A percentile compares a stretch with the other conserved stretches of the same genome.
Evolutionary conservation across 768 basidiomycete species (phyloP).

Genomic region (Cystobasidium tubakii): DNA sequence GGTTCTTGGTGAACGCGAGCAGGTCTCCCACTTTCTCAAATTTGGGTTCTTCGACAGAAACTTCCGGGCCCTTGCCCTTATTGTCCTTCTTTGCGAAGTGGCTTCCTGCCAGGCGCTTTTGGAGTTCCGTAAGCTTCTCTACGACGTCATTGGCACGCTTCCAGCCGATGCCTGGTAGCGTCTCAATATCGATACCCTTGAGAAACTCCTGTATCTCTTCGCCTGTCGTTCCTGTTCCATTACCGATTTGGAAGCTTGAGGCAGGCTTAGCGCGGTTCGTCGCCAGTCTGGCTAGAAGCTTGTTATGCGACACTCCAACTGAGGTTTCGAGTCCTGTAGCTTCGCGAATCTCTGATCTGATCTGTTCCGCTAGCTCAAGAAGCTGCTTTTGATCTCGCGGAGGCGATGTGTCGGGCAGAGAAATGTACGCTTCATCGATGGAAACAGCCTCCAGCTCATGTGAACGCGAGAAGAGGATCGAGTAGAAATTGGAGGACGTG

Average conservation of each 20-base stretch:
- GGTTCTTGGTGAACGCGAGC: conserved; percentile 53
- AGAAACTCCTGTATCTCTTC: conserved; percentile 53
- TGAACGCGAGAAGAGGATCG: conserved; percentile 78
- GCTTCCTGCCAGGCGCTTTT: neutral
- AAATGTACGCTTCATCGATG: conserved; percentile 86
- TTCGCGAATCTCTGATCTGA: conserved; percentile 67
- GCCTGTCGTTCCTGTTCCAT: conserved; percentile 45
- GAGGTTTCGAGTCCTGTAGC: conserved; percentile 70
- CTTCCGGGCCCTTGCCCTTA: neutral
- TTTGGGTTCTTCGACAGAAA: neutral
- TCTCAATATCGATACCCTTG: conserved; percentile 65
- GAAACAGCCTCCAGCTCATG: conserved; percentile 92
- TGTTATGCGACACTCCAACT: conserved; percentile 85
- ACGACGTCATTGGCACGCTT: conserved; percentile 69
- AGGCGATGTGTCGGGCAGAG: conserved; percentile 31
- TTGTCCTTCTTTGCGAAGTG: conserved; percentile 49
- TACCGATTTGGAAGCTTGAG: conserved; percentile 68
- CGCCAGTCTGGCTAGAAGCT: conserved; percentile 85
- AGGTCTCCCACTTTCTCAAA: conserved; percentile 22
- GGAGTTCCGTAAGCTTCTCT: conserved; percentile 25
- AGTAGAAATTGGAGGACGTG: conserved; percentile 81
- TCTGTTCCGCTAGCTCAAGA: conserved; percentile 67
- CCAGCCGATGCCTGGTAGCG: conserved; percentile 80
- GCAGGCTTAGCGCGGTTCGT: conserved; percentile 88
- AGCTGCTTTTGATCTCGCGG: conserved; percentile 6